Base-by-base conservation (phyloP, 805 yeast genomes). In the Wickerhamiella nectarea region DNA sequence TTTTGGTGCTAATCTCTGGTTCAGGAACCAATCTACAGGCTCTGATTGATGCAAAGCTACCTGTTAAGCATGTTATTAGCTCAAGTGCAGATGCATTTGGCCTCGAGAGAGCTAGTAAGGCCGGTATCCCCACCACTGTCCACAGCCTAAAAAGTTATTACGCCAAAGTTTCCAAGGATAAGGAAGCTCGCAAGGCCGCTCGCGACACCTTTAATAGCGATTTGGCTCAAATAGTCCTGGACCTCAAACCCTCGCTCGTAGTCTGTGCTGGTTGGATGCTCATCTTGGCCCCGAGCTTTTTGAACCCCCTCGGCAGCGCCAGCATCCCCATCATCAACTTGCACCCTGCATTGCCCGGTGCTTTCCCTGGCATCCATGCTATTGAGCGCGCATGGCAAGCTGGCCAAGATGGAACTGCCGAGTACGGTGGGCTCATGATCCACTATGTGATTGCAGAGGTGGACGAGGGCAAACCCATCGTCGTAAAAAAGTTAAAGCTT, bases 191-290 rank as follows among this genome's bases (percentile, higher is more conserved):
- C 42, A 57, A 64, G 31, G 55, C 51, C 6, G 84, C 84, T 3
- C 70, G 98, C 54, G 72, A 72, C 33, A 59, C 64, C 46, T 91
- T 84, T 69, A 89, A 91, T 60, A 58, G 62, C 35, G 95, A 91
- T 50, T 69, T 91, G 36, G 89, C 94, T 8, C 65, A 72, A 39
- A 56, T 79, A 19, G 74, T 91, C 18, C 59, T 83, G 19, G 58
- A 67, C 1, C 48, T 59, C 29, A 70, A 70, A 51, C 97, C 97
- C 4, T 83, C 82, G 52, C 68, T 91, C 50, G 77, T 91, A 34
- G 96, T 91, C 5, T 91, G 98, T 64, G 98, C 98, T 4, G 98
- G 98, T 2, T 91, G 98, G 98, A 79, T 91, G 87, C 71, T 91
- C 42, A 91, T 91, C 46, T 68, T 91, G 47, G 81, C 95, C 1